Conservation (phyloP, 345 rosid species). For the Eutrema yunnanense region DNA sequence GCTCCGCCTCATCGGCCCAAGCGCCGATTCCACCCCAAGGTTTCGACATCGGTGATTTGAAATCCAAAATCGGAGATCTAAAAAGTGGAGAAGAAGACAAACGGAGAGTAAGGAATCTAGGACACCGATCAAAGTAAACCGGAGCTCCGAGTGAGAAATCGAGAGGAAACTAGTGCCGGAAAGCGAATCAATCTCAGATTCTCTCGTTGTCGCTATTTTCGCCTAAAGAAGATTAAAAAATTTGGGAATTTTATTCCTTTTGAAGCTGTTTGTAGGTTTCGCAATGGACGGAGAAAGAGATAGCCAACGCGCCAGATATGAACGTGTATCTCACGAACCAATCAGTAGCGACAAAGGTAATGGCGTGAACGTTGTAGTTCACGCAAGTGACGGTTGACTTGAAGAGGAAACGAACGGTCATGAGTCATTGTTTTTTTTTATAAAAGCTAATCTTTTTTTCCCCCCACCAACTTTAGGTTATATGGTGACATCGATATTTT, state of each 20-base stretch:
- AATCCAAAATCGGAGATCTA: conserved; percentile 17
- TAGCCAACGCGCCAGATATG: conserved; percentile 12
- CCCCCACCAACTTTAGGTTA: not conserved
- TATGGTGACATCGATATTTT: not conserved
- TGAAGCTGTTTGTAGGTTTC: conserved; percentile 10
- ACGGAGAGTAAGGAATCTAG: conserved; percentile 16
- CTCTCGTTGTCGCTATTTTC: not conserved
- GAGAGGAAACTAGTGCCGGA: not conserved
- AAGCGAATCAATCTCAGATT: conserved; percentile 12
- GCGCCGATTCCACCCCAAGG: conserved; percentile 78
- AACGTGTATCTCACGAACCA: conserved; percentile 10
- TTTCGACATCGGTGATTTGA: conserved; percentile 44
- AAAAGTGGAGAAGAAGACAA: not conserved
- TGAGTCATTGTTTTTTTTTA: conserved; percentile 17
- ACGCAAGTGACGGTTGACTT: conserved; percentile 26
- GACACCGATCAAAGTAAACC: conserved; percentile 43
- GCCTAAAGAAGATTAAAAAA: not conserved
- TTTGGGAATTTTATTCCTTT: conserved; percentile 3
- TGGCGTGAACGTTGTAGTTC: conserved; percentile 9
- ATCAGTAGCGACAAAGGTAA: not conserved
- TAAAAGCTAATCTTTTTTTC: not conserved
- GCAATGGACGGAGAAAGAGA: conserved; percentile 13
- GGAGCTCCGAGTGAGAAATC: conserved; percentile 48
- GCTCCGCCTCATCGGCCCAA: conserved; percentile 98
- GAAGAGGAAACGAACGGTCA: conserved; percentile 21